Evolutionary conservation across 768 basidiomycete genomes (phyloP).

Genomic region (Mrakia gelida): DNA sequence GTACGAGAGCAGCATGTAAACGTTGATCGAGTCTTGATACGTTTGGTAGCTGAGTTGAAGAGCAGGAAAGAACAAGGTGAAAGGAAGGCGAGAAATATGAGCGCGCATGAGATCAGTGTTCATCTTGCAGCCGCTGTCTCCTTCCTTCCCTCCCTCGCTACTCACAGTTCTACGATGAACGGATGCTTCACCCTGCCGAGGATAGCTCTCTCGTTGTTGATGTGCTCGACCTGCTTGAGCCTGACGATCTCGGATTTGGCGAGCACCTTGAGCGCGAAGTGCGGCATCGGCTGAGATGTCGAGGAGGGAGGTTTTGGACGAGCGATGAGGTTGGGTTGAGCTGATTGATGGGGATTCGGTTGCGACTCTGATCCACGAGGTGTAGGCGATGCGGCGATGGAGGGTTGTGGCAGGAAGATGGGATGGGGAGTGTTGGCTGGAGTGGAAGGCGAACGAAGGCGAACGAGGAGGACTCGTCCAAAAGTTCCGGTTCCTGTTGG

Average conservation of each 20-base stretch:
- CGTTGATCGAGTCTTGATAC: slow-evolving; percentile 84
- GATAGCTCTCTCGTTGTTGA: slow-evolving; percentile 92
- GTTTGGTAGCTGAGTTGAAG: slow-evolving; percentile 39
- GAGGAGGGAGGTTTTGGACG: slow-evolving; percentile 34
- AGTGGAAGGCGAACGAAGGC: slow-evolving; percentile 51
- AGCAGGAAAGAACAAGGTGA: background rate
- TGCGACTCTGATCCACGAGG: slow-evolving; percentile 8
- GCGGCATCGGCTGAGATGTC: slow-evolving; percentile 44
- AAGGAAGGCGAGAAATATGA: slow-evolving; percentile 39
- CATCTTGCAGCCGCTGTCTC: background rate
- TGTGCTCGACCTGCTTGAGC: slow-evolving; percentile 93
- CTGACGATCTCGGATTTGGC: slow-evolving; percentile 48
- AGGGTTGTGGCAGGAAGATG: slow-evolving; percentile 44
- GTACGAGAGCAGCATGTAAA: slow-evolving; percentile 97
- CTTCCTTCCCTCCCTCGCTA: background rate
- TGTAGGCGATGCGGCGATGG: background rate
- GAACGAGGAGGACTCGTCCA: slow-evolving; percentile 84
- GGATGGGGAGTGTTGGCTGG: slow-evolving; percentile 47
- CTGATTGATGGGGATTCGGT: slow-evolving; percentile 33
- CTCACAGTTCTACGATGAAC: slow-evolving; percentile 93
- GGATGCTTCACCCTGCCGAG: slow-evolving; percentile 87
- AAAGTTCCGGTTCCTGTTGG: slow-evolving; percentile 87
- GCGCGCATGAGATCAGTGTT: background rate
- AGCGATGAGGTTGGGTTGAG: slow-evolving; percentile 24
- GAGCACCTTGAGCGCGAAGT: slow-evolving; percentile 47